Base-by-base conservation (phyloP, 768 basidiomycete species). In the Leccinum incarnatum region DNA sequence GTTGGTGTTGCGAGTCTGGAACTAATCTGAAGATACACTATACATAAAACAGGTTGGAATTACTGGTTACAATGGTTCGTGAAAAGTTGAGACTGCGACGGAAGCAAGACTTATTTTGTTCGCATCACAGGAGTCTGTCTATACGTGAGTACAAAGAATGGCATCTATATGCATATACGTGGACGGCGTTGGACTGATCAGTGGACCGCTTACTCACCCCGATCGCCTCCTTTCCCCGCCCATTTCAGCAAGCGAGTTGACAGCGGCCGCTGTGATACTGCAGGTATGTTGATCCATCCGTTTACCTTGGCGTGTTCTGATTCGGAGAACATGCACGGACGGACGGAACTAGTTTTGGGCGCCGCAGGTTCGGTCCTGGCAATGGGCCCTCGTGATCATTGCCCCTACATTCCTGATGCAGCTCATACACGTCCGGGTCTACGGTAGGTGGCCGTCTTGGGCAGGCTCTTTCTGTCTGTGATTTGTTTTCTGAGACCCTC, bases 351-450 rank as follows among this genome's bases (percentile, higher is more conserved):
- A 74, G 71, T 80, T 74, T 65, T 81, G 80, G 81, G 81, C 80
- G 5, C 73, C 80, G 3, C 71, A 70, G 3, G 72, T 83, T 4
- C 76, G 78, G 53, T 55, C 80, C 30, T 85, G 83, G 84, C 73
- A 81, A 46, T 83, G 82, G 81, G 80, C 81, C 1, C 76, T 83
- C 46, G 76, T 79, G 58, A 80, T 87, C 53, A 80, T 86, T 55
- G 65, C 76, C 1, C 83, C 83, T 1, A 69, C 83, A 53, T 82
- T 86, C 66, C 62, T 74, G 25, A 66, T 83, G 60, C 81, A 83
- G 62, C 66, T 85, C n/a, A 80, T 83, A 27, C 79, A 83, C 48
- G 82, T 83, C 25, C 77, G 81, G 15, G 80, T 84, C 3, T 85
- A 83, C 57, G 82, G 83, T 81, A 49, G 55, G 1, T 42, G n/a